These are phyloP conservation scores for Lachancea thermotolerans DNA, from an alignment of 805 yeast genomes.

Conservation along the genomic window DNA sequence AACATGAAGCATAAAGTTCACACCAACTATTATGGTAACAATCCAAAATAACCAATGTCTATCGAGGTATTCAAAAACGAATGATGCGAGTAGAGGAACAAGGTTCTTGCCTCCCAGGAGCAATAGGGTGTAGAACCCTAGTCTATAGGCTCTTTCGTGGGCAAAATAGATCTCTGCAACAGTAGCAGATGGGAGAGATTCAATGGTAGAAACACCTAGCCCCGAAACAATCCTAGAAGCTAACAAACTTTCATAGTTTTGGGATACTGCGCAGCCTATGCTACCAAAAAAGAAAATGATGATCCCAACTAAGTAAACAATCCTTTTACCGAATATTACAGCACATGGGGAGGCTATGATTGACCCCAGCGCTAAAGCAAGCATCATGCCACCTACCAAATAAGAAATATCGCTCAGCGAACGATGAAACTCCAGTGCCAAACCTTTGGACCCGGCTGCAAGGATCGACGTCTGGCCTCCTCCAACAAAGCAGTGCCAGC, in stretches of 20 bases:
- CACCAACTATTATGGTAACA: constrained; percentile 45
- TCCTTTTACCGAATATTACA: constrained; percentile 46
- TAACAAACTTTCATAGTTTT: constrained; percentile 43
- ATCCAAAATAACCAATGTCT: constrained; percentile 62
- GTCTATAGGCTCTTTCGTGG: constrained; percentile 54
- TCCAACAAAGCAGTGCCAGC: constrained; percentile 51
- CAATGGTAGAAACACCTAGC: constrained; percentile 56
- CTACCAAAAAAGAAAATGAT: constrained; percentile 44
- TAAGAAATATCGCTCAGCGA: constrained; percentile 40
- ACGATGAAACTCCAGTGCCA: constrained; percentile 39
- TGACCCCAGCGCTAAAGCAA: constrained; percentile 53
- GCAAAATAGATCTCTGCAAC: constrained; percentile 56
- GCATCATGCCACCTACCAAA: constrained; percentile 53
- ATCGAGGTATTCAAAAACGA: constrained; percentile 41
- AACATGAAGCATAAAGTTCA: constrained; percentile 38
- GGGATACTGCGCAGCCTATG: constrained; percentile 47
- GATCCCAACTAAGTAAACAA: constrained; percentile 45
- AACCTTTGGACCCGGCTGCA: constrained; percentile 46
- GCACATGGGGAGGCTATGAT: constrained; percentile 47
- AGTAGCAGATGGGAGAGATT: constrained; percentile 52
- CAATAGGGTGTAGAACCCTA: constrained; percentile 51
- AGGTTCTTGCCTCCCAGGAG: constrained; percentile 57
- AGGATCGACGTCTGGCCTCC: constrained; percentile 58
- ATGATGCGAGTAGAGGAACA: constrained; percentile 49
- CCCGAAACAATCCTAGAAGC: constrained; percentile 54